Base-by-base conservation (phyloP, 192 early-diverging fungal species). In the Entomortierella lignicola region DNA sequence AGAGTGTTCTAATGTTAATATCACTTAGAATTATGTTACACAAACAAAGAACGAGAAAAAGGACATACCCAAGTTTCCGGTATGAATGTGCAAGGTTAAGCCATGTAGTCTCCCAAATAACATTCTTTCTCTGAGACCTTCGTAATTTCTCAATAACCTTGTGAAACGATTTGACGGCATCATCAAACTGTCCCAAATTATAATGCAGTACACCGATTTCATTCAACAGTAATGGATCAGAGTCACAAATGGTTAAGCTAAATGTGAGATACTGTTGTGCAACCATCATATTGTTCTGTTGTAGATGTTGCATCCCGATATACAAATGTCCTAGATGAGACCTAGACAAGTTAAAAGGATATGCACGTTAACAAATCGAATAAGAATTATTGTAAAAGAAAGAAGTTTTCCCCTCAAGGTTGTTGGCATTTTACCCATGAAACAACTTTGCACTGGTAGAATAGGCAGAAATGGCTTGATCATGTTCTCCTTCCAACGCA, bases 391-490 rank as follows among this genome's bases (percentile, higher is more conserved):
- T n/a, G n/a, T n/a, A n/a, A n/a, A n/a, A n/a, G n/a, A n/a, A n/a
- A n/a, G n/a, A n/a, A n/a, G n/a, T n/a, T n/a, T n/a, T n/a, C n/a
- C 34, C 34, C 34, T 10, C 4, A 10, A 37, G 10, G 10, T 7
- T 7, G 10, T 7, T 7, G 34, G 34, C 5, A 10, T 2, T 15
- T 73, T 83, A 94, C 93, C 94, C 93, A 63, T 81, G 83, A 42
- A 90, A 88, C 41, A 91, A 73, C 63, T 88, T 89, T 21, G 77
- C 71, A 25, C 91, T 90, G 0, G 86, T 87, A 17, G 85, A 66
- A 66, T 95, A 96, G 0, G 92, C 92, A 42, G 86, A 79, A 20
- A 94, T 90, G 2, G 95, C 95, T 62, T 87, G 85, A 65, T 96
- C 94, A 57, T 90, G 86, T 15, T 94, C 91, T 0, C 87, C 87